Evolutionary conservation across 164 flowering plant species (phyloP), one percentile per base, ranked within the genome.

Genomic region (Pachysandra terminalis): DNA sequence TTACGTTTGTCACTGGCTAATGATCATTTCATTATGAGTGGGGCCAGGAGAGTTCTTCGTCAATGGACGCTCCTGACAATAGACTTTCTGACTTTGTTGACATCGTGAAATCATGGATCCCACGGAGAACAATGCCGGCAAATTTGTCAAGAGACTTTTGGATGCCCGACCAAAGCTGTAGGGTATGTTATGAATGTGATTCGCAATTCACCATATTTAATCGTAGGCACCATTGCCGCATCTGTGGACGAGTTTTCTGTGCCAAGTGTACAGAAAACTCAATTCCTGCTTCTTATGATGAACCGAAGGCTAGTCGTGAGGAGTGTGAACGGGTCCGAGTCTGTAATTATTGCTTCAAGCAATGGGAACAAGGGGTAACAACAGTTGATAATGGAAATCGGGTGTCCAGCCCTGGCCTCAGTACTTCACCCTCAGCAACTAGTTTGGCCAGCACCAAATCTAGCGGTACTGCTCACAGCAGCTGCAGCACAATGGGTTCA

Each of bases 151-250:
- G 96, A 83, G 90, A 87, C 77, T 94, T 94, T 77, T 94, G 98
- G 98, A 94, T 94, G 98, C 97, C 98, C 51, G 98, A 94, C 80
- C 82, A 88, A 28, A 94, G 93, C 67, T 94, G 98, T 71, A 83
- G 86, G 75, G 97, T 91, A 70, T 94, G 98, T 80, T 94, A 94
- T 74, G 93, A 94, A 19, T 94, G 98, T 79, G 98, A 94, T 70
- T 72, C 87, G 4, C 95, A 86, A 75, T 94, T 94, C 68, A 90
- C 93, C 0, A 26, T 90, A 49, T 75, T 94, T 75, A 94, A 91
- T 74, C 89, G 98, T 19, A 87, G 86, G 70, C 97, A 94, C 67
- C 98, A 94, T 75, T 94, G 98, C 68, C 89, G 98, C 25, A 86
- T 78, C 57, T 94, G 98, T 77, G 98, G 98, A 21, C 82, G 93